Percentiles rank a stretch among this genome's conserved stretches.
phyloP scores from a whole-genome alignment of 2,329 filamentous ascomycete genomes.

The Ophiocordyceps australis region DNA sequence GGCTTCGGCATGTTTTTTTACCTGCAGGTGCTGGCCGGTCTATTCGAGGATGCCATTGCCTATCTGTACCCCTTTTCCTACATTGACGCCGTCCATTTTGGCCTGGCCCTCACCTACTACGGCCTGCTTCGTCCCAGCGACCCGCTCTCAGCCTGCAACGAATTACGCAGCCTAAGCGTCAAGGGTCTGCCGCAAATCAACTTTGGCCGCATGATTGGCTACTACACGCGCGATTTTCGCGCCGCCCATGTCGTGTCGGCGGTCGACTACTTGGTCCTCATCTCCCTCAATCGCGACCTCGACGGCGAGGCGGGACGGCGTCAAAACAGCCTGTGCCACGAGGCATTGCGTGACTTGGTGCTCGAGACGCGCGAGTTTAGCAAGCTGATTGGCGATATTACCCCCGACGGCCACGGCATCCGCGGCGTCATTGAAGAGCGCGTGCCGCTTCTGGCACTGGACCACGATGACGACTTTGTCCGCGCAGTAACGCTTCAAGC shows the following conservation, averaged over 20 bases:
- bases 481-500: conserved; percentile 86
- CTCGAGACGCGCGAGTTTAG: conserved; percentile 96
- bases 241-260: conserved; percentile 77
- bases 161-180: conserved; percentile 48
- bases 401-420: conserved; percentile 68
- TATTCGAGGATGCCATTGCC: conserved; percentile 85
- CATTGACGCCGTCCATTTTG: conserved; percentile 87
- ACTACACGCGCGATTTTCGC: conserved; percentile 92
- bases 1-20: conserved; percentile 87
- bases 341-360: conserved; percentile 82
- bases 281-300: conserved; percentile 81
- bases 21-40: conserved; percentile 72
- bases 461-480: conserved; percentile 69
- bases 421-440: conserved; percentile 78
- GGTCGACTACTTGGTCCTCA: conserved; percentile 80
- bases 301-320: conserved; percentile 54
- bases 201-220: conserved; percentile 83
- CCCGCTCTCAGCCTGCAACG: conserved; percentile 54
- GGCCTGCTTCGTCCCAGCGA: conserved; percentile 77
- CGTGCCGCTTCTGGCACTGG: conserved; percentile 61
- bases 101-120: conserved; percentile 75
- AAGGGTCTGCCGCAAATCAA: conserved; percentile 67
- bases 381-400: conserved; percentile 80
- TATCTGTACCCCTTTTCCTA: conserved; percentile 88
- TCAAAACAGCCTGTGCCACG: conserved; percentile 72